A percentile compares a stretch with the other conserved stretches of the same genome.
phyloP scores from a whole-genome alignment of 2,329 filamentous ascomycete species.

The Lachnellula occidentalis region DNA sequence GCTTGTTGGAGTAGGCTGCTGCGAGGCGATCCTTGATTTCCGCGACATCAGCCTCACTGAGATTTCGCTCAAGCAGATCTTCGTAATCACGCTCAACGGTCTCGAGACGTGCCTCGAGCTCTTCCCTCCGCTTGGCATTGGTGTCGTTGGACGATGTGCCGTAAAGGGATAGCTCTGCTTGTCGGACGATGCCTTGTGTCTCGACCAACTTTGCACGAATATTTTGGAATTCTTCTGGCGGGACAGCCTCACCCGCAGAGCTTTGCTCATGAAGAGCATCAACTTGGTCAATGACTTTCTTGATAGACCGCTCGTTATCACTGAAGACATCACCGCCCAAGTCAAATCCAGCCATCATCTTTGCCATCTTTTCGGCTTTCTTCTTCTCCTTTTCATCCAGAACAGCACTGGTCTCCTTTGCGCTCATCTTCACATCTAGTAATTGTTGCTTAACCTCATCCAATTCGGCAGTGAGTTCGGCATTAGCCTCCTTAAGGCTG shows the following conservation, averaged over 20 bases:
- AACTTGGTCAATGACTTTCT: slow-evolving; percentile 76
- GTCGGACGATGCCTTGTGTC: slow-evolving; percentile 85
- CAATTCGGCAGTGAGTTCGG: slow-evolving; percentile 83
- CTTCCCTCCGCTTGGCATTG: slow-evolving; percentile 63
- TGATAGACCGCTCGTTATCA: slow-evolving; percentile 81
- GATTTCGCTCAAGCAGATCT: slow-evolving; percentile 70
- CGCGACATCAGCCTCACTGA: slow-evolving; percentile 72
- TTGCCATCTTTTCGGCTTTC: slow-evolving; percentile 98
- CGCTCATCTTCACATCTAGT: slow-evolving; percentile 91
- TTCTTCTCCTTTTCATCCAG: slow-evolving; percentile 97
- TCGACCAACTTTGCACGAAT: slow-evolving; percentile 77
- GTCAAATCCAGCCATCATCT: slow-evolving; percentile 99
- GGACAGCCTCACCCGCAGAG: slow-evolving; percentile 70
- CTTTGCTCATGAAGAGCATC: slow-evolving; percentile 74
- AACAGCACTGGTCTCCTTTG: slow-evolving; percentile 84
- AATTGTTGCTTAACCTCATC: slow-evolving; percentile 96
- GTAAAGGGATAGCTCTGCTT: slow-evolving; percentile 82
- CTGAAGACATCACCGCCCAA: slow-evolving; percentile 89
- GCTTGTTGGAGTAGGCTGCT: slow-evolving; percentile 69
- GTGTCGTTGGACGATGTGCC: slow-evolving; percentile 59
- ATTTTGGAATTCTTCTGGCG: slow-evolving; percentile 73
- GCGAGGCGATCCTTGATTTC: slow-evolving; percentile 78
- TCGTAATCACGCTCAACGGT: slow-evolving; percentile 79
- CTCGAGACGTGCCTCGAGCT: slow-evolving; percentile 71
- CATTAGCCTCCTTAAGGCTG: slow-evolving; percentile 89